phyloP scores from a whole-genome alignment of 2,329 filamentous ascomycete species.

The Microsporum canis region DNA sequence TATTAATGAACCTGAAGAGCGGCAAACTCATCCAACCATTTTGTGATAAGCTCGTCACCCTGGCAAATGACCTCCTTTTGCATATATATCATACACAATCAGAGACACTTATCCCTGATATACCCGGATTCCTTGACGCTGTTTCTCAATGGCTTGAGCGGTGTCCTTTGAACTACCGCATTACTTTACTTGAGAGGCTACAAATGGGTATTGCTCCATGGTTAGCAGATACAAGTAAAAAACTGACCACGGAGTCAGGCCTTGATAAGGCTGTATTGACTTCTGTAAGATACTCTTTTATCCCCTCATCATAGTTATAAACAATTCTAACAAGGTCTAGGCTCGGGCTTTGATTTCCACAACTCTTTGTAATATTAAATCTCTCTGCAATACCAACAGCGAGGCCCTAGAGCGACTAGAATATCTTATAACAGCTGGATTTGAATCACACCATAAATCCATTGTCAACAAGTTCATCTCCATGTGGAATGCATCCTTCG shows the following conservation, averaged over 20 bases:
- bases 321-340: constrained; percentile 20
- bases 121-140: constrained; percentile 43
- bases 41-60: constrained; percentile 5
- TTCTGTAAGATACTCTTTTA: constrained; percentile 24
- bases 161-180: constrained; percentile 41
- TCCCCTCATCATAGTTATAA: not conserved
- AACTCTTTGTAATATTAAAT: constrained; percentile 24
- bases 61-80: constrained; percentile 41
- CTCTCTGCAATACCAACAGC: constrained; percentile 19
- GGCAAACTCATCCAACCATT: not conserved
- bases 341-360: constrained; percentile 25
- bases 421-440: constrained; percentile 41
- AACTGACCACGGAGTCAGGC: constrained; percentile 20
- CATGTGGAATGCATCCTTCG: constrained; percentile 63
- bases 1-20: not conserved
- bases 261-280: constrained; percentile 24
- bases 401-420: constrained; percentile 42
- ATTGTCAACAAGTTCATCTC: constrained; percentile 43
- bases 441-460: constrained; percentile 41
- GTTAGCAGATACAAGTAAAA: constrained; percentile 24
- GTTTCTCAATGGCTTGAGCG: constrained; percentile 43
- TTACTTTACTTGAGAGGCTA: constrained; percentile 47
- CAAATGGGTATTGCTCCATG: constrained; percentile 38
- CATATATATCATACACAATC: constrained; percentile 43
- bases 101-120: constrained; percentile 28